Percentiles rank a stretch among this genome's conserved stretches.
Evolutionary conservation across 2,329 filamentous ascomycete species (phyloP).

Genomic region (Arthrinium phaeospermum): DNA sequence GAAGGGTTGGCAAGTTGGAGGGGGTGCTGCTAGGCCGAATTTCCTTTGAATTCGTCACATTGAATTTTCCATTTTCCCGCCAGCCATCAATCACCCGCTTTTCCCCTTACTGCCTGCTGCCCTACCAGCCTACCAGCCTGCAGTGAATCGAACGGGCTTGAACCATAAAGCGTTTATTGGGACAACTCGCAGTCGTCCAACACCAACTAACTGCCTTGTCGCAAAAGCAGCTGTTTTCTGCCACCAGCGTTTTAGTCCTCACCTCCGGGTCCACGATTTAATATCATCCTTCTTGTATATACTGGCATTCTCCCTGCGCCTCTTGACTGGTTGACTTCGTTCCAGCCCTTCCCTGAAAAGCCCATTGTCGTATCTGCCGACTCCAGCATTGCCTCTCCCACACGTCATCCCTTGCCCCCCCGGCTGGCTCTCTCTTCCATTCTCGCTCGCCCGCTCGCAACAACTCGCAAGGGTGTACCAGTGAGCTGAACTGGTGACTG

Average conservation of each 20-base stretch:
- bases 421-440: neutral
- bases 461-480: constrained; percentile 13
- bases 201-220: neutral
- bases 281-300: constrained; percentile 1
- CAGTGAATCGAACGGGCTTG: neutral
- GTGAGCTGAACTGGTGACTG: neutral
- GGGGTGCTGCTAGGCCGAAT: neutral
- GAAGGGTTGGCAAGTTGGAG: neutral
- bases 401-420: constrained; percentile 20
- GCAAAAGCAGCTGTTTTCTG: constrained; percentile 3
- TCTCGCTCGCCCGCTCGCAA: neutral
- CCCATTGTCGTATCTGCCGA: neutral
- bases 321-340: neutral
- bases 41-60: constrained; percentile 1
- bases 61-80: constrained; percentile 5
- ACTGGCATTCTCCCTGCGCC: neutral
- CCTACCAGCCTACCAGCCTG: neutral
- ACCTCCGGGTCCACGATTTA: neutral
- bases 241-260: neutral
- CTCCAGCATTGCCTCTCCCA: constrained; percentile 7
- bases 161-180: constrained; percentile 17
- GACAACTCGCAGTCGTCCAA: neutral
- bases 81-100: neutral
- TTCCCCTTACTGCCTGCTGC: constrained; percentile 1
- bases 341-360: neutral